These are phyloP conservation scores for Xylaria sp. DNA, from an alignment of 2,329 filamentous ascomycete genomes.

Conservation along the genomic window DNA sequence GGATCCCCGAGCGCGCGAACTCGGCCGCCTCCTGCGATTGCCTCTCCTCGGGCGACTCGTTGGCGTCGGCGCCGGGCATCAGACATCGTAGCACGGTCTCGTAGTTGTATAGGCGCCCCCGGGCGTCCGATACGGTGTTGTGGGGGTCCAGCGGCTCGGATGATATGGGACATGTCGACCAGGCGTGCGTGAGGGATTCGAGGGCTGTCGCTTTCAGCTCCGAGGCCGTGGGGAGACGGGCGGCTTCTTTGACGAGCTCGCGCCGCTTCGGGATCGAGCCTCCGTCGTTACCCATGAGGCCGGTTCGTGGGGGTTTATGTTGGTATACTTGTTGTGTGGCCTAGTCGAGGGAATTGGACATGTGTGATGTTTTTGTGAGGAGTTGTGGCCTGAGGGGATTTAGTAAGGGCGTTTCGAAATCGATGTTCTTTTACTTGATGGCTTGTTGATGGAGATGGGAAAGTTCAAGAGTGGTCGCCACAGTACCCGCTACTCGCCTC, in stretches of 20 bases:
- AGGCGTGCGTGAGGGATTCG: constrained; percentile 86
- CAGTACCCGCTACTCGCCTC: background rate
- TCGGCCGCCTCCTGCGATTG: constrained; percentile 41
- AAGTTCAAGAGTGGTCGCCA: background rate
- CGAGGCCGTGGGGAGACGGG: constrained; percentile 80
- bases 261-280: constrained; percentile 95
- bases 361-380: background rate
- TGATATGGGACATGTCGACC: constrained; percentile 89
- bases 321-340: background rate
- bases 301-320: background rate
- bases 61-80: constrained; percentile 64
- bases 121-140: constrained; percentile 84
- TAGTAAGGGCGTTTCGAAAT: background rate
- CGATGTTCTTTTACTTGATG: background rate
- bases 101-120: constrained; percentile 92
- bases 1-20: constrained; percentile 70
- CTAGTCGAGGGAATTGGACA: background rate
- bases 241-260: constrained; percentile 94
- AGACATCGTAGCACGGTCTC: constrained; percentile 79
- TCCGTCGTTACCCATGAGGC: constrained; percentile 92
- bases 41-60: constrained; percentile 6
- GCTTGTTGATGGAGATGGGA: background rate
- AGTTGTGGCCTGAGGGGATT: background rate
- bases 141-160: constrained; percentile 74
- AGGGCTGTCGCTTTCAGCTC: constrained; percentile 89